Conservation (phyloP, 306 rosid species). For the Begonia masoniana region DNA sequence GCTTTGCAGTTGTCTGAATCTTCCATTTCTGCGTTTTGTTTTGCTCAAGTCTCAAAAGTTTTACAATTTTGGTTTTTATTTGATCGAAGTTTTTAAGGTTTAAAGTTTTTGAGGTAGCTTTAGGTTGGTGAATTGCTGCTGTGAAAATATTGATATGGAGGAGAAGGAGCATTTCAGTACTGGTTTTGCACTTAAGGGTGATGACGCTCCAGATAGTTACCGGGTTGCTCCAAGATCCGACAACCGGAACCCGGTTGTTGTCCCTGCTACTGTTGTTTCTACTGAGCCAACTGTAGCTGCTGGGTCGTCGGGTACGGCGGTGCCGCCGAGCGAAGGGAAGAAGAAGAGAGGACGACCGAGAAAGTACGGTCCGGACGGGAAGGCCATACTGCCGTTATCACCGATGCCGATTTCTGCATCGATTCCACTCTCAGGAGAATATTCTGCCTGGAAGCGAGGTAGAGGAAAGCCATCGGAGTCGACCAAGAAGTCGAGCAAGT, state of each 20-base stretch:
- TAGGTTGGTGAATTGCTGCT: too few species aligned
- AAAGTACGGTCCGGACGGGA: constrained; percentile 58
- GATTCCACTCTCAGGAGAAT: constrained; percentile 79
- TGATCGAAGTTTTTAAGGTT: constrained; percentile 6
- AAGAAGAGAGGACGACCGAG: constrained; percentile 94
- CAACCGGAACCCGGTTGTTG: constrained; percentile 24
- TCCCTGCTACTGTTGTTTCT: constrained; percentile 15
- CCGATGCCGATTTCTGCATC: constrained; percentile 96
- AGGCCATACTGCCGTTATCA: constrained; percentile 29
- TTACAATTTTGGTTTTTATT: not conserved
- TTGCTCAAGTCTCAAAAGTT: not conserved
- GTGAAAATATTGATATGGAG: constrained; percentile 15
- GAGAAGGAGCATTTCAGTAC: constrained; percentile 30
- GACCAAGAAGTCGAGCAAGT: constrained; percentile 49
- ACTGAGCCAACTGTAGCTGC: constrained; percentile 16
- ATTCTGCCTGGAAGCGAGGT: constrained; percentile 64
- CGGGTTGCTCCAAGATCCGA: constrained; percentile 49
- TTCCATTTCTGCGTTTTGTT: too few species aligned
- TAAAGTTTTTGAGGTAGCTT: constrained; percentile 10
- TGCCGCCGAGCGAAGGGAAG: constrained; percentile 16
- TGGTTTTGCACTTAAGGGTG: constrained; percentile 41
- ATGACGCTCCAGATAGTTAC: constrained; percentile 43
- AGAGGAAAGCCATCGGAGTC: constrained; percentile 46
- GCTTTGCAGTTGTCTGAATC: too few species aligned
- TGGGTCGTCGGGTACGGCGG: constrained; percentile 13